A percentile compares a stretch with the other conserved stretches of the same genome.
These are phyloP conservation scores for Akanthomyces lecanii DNA, from an alignment of 2,329 filamentous ascomycete species.

Conservation along the genomic window DNA sequence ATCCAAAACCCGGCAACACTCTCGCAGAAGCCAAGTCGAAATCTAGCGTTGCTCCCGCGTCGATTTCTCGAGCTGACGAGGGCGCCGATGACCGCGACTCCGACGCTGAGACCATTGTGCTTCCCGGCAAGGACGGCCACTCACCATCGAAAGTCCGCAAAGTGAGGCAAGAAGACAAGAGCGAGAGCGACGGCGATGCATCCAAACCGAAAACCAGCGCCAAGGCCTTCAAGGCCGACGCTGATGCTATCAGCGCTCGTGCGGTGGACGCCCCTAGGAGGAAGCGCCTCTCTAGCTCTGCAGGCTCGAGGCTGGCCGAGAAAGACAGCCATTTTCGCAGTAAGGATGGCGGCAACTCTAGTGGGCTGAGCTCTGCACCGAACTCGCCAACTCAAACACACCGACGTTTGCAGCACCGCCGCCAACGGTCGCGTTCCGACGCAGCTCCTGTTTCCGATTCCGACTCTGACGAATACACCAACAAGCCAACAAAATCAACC, in stretches of 20 bases:
- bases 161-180: slow-evolving; percentile 61
- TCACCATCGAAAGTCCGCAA: slow-evolving; percentile 62
- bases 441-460: slow-evolving; percentile 47
- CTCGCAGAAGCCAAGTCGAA: slow-evolving; percentile 21
- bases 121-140: slow-evolving; percentile 60
- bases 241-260: slow-evolving; percentile 30
- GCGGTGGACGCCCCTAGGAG: slow-evolving; percentile 36
- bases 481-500: slow-evolving; percentile 37
- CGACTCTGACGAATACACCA: slow-evolving; percentile 50
- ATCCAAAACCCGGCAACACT: slow-evolving; percentile 12
- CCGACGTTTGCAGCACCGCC: slow-evolving; percentile 31
- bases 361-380: slow-evolving; percentile 55
- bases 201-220: slow-evolving; percentile 31
- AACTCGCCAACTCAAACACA: slow-evolving; percentile 47
- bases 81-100: slow-evolving; percentile 56
- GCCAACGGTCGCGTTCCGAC: slow-evolving; percentile 32
- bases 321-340: slow-evolving; percentile 37
- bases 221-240: slow-evolving; percentile 31
- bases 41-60: slow-evolving; percentile 28
- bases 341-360: slow-evolving; percentile 46
- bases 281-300: slow-evolving; percentile 40
- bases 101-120: slow-evolving; percentile 67
- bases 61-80: slow-evolving; percentile 33
- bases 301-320: slow-evolving; percentile 30
- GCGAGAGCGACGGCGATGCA: slow-evolving; percentile 48